Evolutionary conservation across 176 grass and related monocot species (phyloP), one percentile per base, ranked within the genome.

Genomic region (Canna indica): DNA sequence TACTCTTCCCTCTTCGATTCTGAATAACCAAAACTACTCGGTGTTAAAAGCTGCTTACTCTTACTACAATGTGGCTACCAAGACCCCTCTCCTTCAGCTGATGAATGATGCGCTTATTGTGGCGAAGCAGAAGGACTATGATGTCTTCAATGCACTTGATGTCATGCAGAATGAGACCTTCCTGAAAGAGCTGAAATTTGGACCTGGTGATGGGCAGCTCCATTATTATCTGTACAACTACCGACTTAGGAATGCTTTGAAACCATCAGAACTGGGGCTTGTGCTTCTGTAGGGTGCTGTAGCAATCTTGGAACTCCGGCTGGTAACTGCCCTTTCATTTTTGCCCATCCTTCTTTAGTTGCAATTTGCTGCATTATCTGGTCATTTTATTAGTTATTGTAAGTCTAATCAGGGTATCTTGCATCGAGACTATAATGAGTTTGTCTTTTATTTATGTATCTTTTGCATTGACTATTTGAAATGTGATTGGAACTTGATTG

Each of bases 181-280:
- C 75, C 83, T 99, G 36, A 99, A 86, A 77, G 90, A 99, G 33
- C 80, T 99, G 67, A 99, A 99, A 75, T 99, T 99, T 77, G 95
- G 95, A 15, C 90, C 90, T 64, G 95, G 95, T 33, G 95, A 99
- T 60, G 95, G 95, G 13, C 95, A 99, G 73, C 89, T 99, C 22
- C 95, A 94, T 73, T 99, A 99, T 80, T 99, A 99, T 58, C 85
- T 99, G 47, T 99, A 99, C 71, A 99, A 99, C 47, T 99, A 94
- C 33, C 86, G 95, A 14, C 66, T 94, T 66, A 65, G 75, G 59
- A 84, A 76, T 69, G 86, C 86, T 34, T 81, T 99, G 32, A 93
- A 81, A 28, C 77, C 95, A 44, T 90, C 84, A 0, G 95, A 99
- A 80, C 90, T 99, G 67, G 95, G 95, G 0, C 76, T 99, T 36